Base-by-base conservation (phyloP, 495 filamentous ascomycete genomes). In the Lasiosphaeria hispida region DNA sequence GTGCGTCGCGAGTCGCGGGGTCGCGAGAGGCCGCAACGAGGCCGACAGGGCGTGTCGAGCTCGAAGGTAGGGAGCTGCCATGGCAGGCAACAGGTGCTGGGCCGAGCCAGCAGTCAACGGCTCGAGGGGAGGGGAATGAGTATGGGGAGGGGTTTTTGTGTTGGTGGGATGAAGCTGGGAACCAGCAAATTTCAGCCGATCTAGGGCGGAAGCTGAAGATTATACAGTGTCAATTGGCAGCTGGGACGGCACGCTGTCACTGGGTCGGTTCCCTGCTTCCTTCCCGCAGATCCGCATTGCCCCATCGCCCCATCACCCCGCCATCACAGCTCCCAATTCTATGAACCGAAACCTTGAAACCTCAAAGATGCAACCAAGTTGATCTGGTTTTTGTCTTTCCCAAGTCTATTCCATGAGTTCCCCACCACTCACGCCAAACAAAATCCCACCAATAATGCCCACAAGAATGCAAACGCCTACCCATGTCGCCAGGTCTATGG, bases 31-130 rank as follows among this genome's bases (percentile, higher is more conserved):
- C 33, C 66, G 69, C 14, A 75, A 59, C 9, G 68, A 58, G 0
- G 65, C 44, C 23, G 59, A 54, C 37, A 77, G 60, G 9, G 69
- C 57, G 14, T 63, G 68, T 53, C 67, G 57, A 11, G 69, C 58
- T 60, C 74, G 58, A 43, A 71, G 61, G 49, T 64, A 69, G 18
- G 70, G 63, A 53, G 63, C 59, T 57, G 74, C 70, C 76, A 79
- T 76, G 17, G 47, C 63, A 61, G 49, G 54, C 30, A 58, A 35
- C 50, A 48, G 57, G 59, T 45, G 58, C 66, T 65, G 65, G 66
- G 62, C 68, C 53, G 57, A 63, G 67, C 61, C 67, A 69, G 74
- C 69, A 68, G 64, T 74, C 74, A 75, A 72, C 72, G 68, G 68
- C 63, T 57, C 33, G 41, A 36, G 41, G 59, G 23, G 23, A 38